Evolutionary conservation across 169 alveolate species (phyloP), one percentile per base, ranked within the genome.

Genomic region (Plasmodium coatneyi): DNA sequence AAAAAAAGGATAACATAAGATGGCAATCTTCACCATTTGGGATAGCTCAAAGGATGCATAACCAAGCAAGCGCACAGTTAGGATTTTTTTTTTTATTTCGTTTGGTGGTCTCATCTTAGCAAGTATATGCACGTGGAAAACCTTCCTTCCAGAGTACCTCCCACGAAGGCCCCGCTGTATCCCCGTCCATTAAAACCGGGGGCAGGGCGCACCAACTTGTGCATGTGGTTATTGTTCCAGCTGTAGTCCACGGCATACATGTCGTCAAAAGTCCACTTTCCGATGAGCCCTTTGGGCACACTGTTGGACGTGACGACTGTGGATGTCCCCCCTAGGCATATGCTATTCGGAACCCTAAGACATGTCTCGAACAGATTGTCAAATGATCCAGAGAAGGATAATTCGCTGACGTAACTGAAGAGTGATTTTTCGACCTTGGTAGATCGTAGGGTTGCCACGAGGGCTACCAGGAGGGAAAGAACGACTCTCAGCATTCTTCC

Each of bases 171-270:
- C 36, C 86, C 92, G 66, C 92, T 84, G 49, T 84, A 74, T 14
- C 92, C 92, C 14, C 60, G 84, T 2, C 92, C 92, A 84, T 84
- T 84, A 43, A 84, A 84, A 34, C 92, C 56, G 16, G 92, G 92
- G 39, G 83, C 92, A 0, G 84, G 46, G 56, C 84, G 54, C 80
- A 84, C 66, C 41, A 72, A 52, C 39, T 84, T 84, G 79, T 84
- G 92, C 82, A 84, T 84, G 43, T 84, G 92, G 60, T 84, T 84
- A n/a, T 84, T 71, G 41, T 84, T 72, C 66, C 84, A 34, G 60
- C 92, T 84, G 66, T 71, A 74, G 46, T 84, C 92, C 30, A 84
- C 19, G 32, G 92, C 92, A 36, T 84, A 84, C 49, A 84, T 28
- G 56, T 84, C 92, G 60, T 84, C 92, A 84, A 84, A 84, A 22